phyloP scores from a whole-genome alignment of 2,329 filamentous ascomycete genomes.

The Fusarium napiforme region DNA sequence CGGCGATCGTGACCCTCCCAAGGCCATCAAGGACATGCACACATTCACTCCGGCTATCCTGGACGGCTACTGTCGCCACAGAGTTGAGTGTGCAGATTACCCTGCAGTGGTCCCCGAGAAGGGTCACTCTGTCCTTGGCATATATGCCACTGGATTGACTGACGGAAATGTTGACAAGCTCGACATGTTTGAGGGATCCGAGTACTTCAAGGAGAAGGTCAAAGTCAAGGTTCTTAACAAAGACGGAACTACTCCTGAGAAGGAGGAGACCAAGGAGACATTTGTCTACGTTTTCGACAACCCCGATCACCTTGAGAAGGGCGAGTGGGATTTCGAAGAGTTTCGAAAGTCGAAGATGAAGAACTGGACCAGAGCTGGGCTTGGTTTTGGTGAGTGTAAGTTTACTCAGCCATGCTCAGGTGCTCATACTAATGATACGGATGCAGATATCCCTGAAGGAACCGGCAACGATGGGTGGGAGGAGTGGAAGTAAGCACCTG shows the following conservation, averaged over 20 bases:
- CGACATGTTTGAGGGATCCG: constrained; percentile 82
- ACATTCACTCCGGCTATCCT: constrained; percentile 80
- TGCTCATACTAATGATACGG: constrained; percentile 14
- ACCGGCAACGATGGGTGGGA: constrained; percentile 7
- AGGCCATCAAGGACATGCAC: constrained; percentile 65
- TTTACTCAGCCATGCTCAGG: neutral
- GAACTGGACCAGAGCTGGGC: constrained; percentile 63
- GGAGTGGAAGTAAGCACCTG: constrained; percentile 9
- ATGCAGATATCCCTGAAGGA: constrained; percentile 39
- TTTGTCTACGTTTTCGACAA: constrained; percentile 73
- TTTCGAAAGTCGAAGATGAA: constrained; percentile 80
- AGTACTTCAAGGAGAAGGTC: constrained; percentile 72
- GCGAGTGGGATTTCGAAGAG: constrained; percentile 89
- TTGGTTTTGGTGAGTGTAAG: constrained; percentile 55
- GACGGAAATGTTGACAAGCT: constrained; percentile 79
- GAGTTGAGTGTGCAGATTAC: constrained; percentile 78
- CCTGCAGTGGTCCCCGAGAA: constrained; percentile 75
- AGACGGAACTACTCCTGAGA: constrained; percentile 51
- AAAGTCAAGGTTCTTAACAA: constrained; percentile 63
- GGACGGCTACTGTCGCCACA: constrained; percentile 74
- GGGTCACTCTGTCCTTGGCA: constrained; percentile 74
- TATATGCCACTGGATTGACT: constrained; percentile 81
- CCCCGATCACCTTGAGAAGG: constrained; percentile 67
- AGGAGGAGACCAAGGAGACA: constrained; percentile 62
- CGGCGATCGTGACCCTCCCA: constrained; percentile 60